Evolutionary conservation across 2,329 filamentous ascomycete genomes (phyloP), one percentile per base, ranked within the genome.

Genomic region (Neofusicoccum umdonicola): DNA sequence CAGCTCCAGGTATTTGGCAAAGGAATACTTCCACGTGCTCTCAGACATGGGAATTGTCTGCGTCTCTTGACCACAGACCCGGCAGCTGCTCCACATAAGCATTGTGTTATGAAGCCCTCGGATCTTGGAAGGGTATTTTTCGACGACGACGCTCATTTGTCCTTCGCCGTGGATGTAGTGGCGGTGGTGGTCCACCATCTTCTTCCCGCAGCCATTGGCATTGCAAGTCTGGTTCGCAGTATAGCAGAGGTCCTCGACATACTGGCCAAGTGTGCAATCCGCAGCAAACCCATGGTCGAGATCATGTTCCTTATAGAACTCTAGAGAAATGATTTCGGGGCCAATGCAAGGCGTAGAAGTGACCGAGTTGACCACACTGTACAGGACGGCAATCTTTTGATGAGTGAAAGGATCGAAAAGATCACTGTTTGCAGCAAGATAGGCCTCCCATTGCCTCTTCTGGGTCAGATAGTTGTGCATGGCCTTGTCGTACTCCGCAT

Each of bases 101-200:
- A 99, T 96, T 2, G 89, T 90, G 68, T 91, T 87, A 74, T 86
- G 84, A 77, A 88, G 78, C 1, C 87, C 84, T 66, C 86, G 84
- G 66, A 90, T 80, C 68, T 89, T 87, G 41, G 87, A 84, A 50
- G 88, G 83, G 67, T 88, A 88, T 37, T 88, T 89, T 73, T 97
- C 91, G 15, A 97, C 89, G 69, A 97, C 92, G 9, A 98, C 88
- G 7, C 93, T 97, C 70, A 99, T 88, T 67, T 96, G 91, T 9
- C 93, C 94, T 74, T 97, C 91, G 34, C 95, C 96, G 71, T 99
- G 95, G 0, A 99, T 96, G 72, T 99, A 99, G 47, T 96, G 96
- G 64, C 93, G 88, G 75, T 98, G 93, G 75, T 99, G 95, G 71
- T 97, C 91, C 63, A 88, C 86, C 90, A 98, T 93, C 69, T 88